Evolutionary conservation across 1,284 basidiomycete species (phyloP), one percentile per base, ranked within the genome.

Genomic region (Neonothopanus nambi): DNA sequence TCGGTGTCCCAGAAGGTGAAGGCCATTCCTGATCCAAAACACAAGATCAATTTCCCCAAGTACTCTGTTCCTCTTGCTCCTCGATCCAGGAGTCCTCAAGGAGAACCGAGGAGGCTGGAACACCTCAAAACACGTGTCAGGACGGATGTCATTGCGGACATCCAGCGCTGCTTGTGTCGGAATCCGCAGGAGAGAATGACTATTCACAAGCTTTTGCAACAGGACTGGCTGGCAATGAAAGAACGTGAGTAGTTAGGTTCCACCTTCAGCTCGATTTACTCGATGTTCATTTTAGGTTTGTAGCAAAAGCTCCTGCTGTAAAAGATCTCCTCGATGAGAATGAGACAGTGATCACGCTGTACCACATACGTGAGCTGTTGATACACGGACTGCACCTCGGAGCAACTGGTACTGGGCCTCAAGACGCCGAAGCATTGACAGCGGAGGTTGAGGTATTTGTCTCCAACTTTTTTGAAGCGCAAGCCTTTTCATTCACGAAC

Each of bases 1-100:
- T 80, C 82, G 0, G 81, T 93, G 35, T 87, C 87, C 52, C 89
- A 91, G 61, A 95, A 95, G 73, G 89, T 95, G 83, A 87, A 87
- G 60, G 88, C 87, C 6, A 96, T 96, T 57, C 89, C 91, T 4
- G 89, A 94, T 68, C 72, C 77, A 6, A 71, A 74, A 3, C 78
- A 92, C 61, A 69, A 75, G 26, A 95, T 96, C 58, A 81, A 87
- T 9, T 96, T 86, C 65, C 88, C 90, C 0, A 80, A 85, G 35
- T 80, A 80, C 54, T 73, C 86, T 0, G 70, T 76, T 12, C 88
- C 87, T 2, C 71, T 77, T 6, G 69, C 79, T 18, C 76, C 76
- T 57, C 68, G 70, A 43, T 54, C 70, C 30, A 61, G 66, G 23
- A 61, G 59, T 38, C 59, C 69, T 57, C 15, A 26, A 21, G 58